Conservation (phyloP, 345 rosid genomes). For the Eucalyptus sp. region DNA sequence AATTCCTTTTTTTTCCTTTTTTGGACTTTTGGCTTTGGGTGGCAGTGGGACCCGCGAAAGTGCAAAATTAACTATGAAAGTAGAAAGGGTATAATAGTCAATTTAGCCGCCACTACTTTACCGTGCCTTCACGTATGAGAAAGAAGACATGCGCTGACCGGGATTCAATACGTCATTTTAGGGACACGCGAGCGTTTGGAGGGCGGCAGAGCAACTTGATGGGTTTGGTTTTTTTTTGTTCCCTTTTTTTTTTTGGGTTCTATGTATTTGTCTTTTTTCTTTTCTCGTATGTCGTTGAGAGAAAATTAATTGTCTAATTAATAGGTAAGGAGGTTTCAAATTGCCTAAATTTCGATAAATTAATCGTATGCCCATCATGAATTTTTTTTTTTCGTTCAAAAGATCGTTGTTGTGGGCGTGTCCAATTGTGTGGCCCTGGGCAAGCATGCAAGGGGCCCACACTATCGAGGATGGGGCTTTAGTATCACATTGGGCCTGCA, state of each 20-base stretch:
- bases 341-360: not conserved
- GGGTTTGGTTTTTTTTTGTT: not conserved
- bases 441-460: not conserved
- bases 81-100: not conserved
- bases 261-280: not conserved
- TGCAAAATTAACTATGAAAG: not conserved
- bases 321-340: not conserved
- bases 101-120: not conserved
- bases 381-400: no score
- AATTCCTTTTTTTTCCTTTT: not conserved
- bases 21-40: not conserved
- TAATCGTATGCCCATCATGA: accelerated
- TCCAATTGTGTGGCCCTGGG: accelerated
- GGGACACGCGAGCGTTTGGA: not conserved
- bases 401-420: not conserved
- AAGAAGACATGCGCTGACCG: not conserved
- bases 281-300: not conserved
- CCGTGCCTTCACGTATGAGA: not conserved
- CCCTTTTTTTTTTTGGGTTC: not conserved
- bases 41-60: not conserved
- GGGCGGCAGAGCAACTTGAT: not conserved
- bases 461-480: not conserved
- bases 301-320: not conserved
- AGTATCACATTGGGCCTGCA: not conserved
- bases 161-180: not conserved